Evolutionary conservation across 225 moss, liverwort and hornwort species (phyloP).

Genomic region (Asterella californica): DNA sequence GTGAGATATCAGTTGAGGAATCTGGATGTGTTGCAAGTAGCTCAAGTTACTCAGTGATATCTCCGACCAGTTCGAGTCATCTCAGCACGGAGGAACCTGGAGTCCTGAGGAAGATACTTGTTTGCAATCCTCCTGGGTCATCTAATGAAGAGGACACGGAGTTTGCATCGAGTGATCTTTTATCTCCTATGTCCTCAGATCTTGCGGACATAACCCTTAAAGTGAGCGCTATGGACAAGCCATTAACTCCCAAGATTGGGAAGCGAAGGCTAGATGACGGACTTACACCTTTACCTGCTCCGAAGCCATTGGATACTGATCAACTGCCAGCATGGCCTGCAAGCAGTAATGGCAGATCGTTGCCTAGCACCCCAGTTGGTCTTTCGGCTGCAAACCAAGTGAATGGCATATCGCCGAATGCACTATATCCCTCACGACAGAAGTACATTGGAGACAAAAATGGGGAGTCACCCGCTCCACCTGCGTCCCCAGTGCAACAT

Average conservation of each 20-base stretch:
- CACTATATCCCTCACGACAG: not conserved
- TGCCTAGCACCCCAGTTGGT: constrained; percentile 9
- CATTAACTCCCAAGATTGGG: constrained; percentile 31
- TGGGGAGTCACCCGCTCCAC: not conserved
- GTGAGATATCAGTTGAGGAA: constrained; percentile 32
- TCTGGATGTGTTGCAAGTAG: constrained; percentile 35
- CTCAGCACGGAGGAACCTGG: constrained; percentile 33
- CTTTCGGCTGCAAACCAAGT: constrained; percentile 16
- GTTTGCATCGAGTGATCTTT: constrained; percentile 20
- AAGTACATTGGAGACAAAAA: constrained; percentile 5
- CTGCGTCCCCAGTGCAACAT: constrained; percentile 18
- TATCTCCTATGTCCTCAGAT: constrained; percentile 29
- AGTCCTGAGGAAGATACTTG: constrained; percentile 27
- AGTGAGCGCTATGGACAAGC: constrained; percentile 20
- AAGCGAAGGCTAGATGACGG: constrained; percentile 51
- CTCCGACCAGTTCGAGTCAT: constrained; percentile 29
- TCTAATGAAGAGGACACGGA: constrained; percentile 12
- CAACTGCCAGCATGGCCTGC: constrained; percentile 48
- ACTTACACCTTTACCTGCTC: constrained; percentile 40
- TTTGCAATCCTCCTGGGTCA: constrained; percentile 21
- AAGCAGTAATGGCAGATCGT: constrained; percentile 29
- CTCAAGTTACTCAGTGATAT: constrained; percentile 31
- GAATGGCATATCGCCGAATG: constrained; percentile 11
- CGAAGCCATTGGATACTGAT: constrained; percentile 50
- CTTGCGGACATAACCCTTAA: constrained; percentile 37